Evolutionary conservation across 73 alveolate species (phyloP).

Genomic region (Tetrahymena borealis): DNA sequence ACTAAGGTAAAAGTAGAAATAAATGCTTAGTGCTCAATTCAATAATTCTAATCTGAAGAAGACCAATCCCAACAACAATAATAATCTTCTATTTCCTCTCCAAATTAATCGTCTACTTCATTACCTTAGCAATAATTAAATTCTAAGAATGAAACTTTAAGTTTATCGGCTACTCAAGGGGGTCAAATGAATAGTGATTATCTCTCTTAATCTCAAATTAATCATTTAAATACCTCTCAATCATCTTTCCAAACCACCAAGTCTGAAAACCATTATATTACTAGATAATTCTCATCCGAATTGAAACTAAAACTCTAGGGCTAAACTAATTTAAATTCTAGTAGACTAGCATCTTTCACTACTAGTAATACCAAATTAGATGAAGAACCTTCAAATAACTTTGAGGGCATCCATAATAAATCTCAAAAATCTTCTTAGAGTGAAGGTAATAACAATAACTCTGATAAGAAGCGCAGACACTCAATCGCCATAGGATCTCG

Average conservation of each 20-base stretch:
- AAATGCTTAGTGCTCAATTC: too few species aligned
- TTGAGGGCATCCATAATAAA: neutral
- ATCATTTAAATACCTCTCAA: neutral
- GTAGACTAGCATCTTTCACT: too few species aligned
- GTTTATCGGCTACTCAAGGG: neutral
- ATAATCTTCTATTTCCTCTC: too few species aligned
- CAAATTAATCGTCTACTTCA: too few species aligned
- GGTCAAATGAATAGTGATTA: neutral
- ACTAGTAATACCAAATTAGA: too few species aligned
- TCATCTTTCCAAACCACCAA: neutral
- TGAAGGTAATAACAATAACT: neutral
- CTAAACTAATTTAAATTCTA: neutral
- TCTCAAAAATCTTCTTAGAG: neutral
- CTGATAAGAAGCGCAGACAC: neutral
- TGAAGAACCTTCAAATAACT: neutral
- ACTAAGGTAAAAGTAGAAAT: too few species aligned
- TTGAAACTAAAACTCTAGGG: neutral
- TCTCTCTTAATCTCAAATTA: neutral
- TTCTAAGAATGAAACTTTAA: neutral
- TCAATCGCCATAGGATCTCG: neutral
- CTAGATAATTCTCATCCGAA: neutral
- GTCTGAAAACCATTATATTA: neutral
- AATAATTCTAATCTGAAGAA: too few species aligned
- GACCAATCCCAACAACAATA: too few species aligned
- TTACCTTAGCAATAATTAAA: neutral